A percentile compares a stretch with the other conserved stretches of the same genome.
These are phyloP conservation scores for Lactarius vividus DNA, from an alignment of 768 basidiomycete genomes.

Conservation along the genomic window DNA sequence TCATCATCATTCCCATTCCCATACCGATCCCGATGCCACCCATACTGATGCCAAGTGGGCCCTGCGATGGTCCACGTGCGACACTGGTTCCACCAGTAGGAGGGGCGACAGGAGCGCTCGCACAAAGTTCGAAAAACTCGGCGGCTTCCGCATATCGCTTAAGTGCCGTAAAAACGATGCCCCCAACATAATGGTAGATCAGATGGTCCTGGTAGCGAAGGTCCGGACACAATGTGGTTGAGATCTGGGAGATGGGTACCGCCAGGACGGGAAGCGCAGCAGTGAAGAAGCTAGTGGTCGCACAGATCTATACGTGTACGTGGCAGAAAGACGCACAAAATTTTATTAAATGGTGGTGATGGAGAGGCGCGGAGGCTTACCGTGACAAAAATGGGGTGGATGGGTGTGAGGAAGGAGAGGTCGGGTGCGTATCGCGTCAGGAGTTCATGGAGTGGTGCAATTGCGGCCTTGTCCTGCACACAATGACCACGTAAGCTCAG, in stretches of 20 bases:
- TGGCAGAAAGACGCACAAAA: not conserved
- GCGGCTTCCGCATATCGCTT: slow-evolving; percentile 67
- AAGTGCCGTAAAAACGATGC: slow-evolving; percentile 60
- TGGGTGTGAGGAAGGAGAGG: slow-evolving; percentile 57
- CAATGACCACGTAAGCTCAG: slow-evolving; percentile 9
- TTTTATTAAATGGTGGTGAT: not conserved
- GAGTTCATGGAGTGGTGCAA: slow-evolving; percentile 59
- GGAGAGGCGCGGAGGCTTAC: slow-evolving; percentile 37
- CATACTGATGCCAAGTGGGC: slow-evolving; percentile 7
- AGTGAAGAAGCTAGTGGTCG: slow-evolving; percentile 50
- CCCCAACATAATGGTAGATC: slow-evolving; percentile 81
- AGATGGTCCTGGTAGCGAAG: slow-evolving; percentile 77
- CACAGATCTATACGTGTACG: slow-evolving; percentile 47
- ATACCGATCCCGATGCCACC: slow-evolving; percentile 21
- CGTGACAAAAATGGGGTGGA: slow-evolving; percentile 67
- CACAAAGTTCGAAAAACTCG: slow-evolving; percentile 79
- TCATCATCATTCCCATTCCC: slow-evolving; percentile 22
- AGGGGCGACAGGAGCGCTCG: slow-evolving; percentile 40
- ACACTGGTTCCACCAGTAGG: slow-evolving; percentile 2
- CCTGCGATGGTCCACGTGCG: slow-evolving; percentile 13
- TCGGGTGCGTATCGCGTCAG: slow-evolving; percentile 60
- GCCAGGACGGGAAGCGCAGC: slow-evolving; percentile 59
- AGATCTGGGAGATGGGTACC: slow-evolving; percentile 64
- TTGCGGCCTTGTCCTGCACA: slow-evolving; percentile 46
- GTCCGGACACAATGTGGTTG: slow-evolving; percentile 52